Base-by-base conservation (phyloP, 2,329 filamentous ascomycete species). In the Sarocladiaceae sp. region DNA sequence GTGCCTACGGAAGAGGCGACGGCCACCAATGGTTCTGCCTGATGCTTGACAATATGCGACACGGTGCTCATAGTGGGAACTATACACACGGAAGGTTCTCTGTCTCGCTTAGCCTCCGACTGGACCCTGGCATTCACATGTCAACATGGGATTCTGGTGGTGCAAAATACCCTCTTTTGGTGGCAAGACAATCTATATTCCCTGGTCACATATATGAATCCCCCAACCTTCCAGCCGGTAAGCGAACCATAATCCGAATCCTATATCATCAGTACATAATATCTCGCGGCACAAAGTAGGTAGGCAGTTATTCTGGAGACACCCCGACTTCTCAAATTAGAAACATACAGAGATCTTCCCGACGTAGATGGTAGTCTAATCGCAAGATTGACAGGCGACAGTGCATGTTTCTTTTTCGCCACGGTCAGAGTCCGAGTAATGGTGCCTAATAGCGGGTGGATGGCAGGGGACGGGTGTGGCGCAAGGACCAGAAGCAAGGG, bases 381-480 rank as follows among this genome's bases (percentile, higher is more conserved):
- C 11, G 35, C 11, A 17, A 23, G 8, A 8, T 10, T 22, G 40
- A 26, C 5, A 36, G 18, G 7, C 15, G 7, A n/a, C 18, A 17
- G 33, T 8, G 33, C 15, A 17, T 5, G 18, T n/a, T n/a, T 36
- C 33, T 17, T n/a, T 36, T 17, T 36, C 33, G 8, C 33, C 7
- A 36, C 33, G 33, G 33, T 25, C 22, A 20, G 40, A n/a, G 12
- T 22, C 17, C 37, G 37, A 23, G 37, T 7, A 23, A 7, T n/a
- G n/a, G n/a, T n/a, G n/a, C n/a, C n/a, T n/a, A n/a, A n/a, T n/a
- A n/a, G n/a, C 29, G 10, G 29, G 29, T 5, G 40, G 40, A 17
- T 31, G 26, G 26, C 26, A 48, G 25, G 26, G 44, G n/a, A n/a
- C 26, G 26, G 44, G 25, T 48, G 44, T 48, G 44, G 44, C 44